Evolutionary conservation across 2,329 filamentous ascomycete genomes (phyloP).

Genomic region (Pseudogymnoascus sp.): DNA sequence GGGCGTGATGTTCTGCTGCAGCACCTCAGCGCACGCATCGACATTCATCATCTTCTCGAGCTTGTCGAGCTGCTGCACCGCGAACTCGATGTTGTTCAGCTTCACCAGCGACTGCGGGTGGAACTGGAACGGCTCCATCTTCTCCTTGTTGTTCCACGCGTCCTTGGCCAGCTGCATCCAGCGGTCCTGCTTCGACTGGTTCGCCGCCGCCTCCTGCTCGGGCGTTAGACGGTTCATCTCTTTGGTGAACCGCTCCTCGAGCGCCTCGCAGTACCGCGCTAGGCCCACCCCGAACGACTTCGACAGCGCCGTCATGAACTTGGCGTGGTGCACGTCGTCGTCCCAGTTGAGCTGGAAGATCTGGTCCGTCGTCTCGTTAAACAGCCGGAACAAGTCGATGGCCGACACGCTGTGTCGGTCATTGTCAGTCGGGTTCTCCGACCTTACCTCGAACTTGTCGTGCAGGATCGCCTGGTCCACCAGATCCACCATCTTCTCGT

Average conservation of each 20-base stretch:
- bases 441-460: constrained; percentile 73
- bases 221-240: constrained; percentile 92
- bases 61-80: constrained; percentile 83
- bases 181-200: constrained; percentile 80
- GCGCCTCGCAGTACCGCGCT: constrained; percentile 80
- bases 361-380: constrained; percentile 85
- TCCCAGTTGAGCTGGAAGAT: constrained; percentile 84
- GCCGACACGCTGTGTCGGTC: constrained; percentile 88
- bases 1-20: constrained; percentile 64
- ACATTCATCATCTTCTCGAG: constrained; percentile 86
- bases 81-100: constrained; percentile 94
- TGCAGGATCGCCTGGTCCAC: constrained; percentile 87
- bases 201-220: constrained; percentile 70
- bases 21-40: constrained; percentile 76
- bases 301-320: constrained; percentile 91
- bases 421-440: constrained; percentile 59
- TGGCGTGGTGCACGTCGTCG: constrained; percentile 85
- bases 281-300: constrained; percentile 78
- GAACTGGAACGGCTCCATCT: constrained; percentile 94
- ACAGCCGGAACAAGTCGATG: constrained; percentile 87
- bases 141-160: constrained; percentile 84
- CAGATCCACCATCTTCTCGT: constrained; percentile 70
- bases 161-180: constrained; percentile 92
- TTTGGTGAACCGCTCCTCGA: constrained; percentile 75
- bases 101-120: constrained; percentile 95